Evolutionary conservation across 768 basidiomycete genomes (phyloP).

Genomic region (Harrya chromipes): DNA sequence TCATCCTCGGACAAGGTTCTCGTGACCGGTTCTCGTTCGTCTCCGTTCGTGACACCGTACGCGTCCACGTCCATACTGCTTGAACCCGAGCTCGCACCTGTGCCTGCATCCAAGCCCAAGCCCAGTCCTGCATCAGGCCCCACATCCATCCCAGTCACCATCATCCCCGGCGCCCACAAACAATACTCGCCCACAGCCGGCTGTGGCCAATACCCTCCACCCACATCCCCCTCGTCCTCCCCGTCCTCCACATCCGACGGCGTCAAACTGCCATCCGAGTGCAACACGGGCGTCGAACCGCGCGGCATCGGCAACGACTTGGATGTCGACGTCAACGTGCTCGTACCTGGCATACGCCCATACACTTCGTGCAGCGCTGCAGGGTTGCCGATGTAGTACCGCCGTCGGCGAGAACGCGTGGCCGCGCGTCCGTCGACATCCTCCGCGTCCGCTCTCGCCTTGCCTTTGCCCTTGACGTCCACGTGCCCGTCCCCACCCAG

Average conservation of each 20-base stretch:
- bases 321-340: background rate
- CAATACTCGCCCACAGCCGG: conserved; percentile 32
- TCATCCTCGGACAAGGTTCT: conserved; percentile 20
- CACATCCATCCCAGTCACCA: background rate
- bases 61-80: background rate
- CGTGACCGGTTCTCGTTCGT: background rate
- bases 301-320: conserved; percentile 1
- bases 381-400: conserved; percentile 22
- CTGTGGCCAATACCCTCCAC: conserved; percentile 26
- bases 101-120: background rate
- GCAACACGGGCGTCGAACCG: conserved; percentile 4
- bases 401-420: background rate
- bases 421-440: background rate
- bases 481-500: too few species aligned
- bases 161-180: conserved; percentile 16
- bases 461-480: background rate
- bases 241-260: conserved; percentile 7
- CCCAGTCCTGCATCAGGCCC: background rate
- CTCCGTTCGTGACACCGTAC: background rate
- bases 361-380: conserved; percentile 19
- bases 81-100: too few species aligned
- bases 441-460: too few species aligned
- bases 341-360: conserved; percentile 15
- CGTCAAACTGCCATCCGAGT: conserved; percentile 13
- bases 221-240: conserved; percentile 3